A percentile compares a stretch with the other conserved stretches of the same genome.
phyloP scores from a whole-genome alignment of 257 asterid genomes.

The Ilex aquifolium region DNA sequence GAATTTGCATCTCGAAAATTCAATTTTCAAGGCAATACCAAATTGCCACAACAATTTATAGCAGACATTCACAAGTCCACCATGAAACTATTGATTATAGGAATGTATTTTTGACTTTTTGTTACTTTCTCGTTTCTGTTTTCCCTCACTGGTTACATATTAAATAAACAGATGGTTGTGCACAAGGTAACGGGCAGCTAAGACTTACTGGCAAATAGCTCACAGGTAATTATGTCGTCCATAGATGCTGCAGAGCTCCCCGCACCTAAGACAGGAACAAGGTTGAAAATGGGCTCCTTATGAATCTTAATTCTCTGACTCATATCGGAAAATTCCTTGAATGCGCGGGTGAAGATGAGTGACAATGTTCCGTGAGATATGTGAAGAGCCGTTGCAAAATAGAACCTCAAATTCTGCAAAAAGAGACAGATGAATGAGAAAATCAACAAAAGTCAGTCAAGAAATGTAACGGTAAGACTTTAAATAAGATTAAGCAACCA shows the following conservation, averaged over 20 bases:
- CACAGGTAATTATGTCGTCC: constrained; percentile 69
- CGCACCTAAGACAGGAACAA: constrained; percentile 73
- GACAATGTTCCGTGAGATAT: constrained; percentile 45
- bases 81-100: too few species aligned
- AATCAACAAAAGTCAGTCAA: too few species aligned
- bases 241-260: constrained; percentile 54
- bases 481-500: not conserved
- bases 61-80: too few species aligned
- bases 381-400: constrained; percentile 35
- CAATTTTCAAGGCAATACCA: too few species aligned
- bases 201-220: constrained; percentile 57
- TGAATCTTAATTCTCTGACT: constrained; percentile 27
- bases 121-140: too few species aligned
- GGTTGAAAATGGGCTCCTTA: constrained; percentile 44
- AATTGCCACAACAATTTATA: too few species aligned
- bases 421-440: constrained; percentile 14
- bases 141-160: too few species aligned
- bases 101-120: too few species aligned
- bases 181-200: constrained; percentile 12
- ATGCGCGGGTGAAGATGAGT: constrained; percentile 38
- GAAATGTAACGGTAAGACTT: not conserved
- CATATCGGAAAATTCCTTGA: constrained; percentile 43
- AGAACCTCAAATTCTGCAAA: constrained; percentile 70
- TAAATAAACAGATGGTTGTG: too few species aligned
- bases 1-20: too few species aligned